Conservation (phyloP, 441 rosid species). For the Eutrema salsugineum region DNA sequence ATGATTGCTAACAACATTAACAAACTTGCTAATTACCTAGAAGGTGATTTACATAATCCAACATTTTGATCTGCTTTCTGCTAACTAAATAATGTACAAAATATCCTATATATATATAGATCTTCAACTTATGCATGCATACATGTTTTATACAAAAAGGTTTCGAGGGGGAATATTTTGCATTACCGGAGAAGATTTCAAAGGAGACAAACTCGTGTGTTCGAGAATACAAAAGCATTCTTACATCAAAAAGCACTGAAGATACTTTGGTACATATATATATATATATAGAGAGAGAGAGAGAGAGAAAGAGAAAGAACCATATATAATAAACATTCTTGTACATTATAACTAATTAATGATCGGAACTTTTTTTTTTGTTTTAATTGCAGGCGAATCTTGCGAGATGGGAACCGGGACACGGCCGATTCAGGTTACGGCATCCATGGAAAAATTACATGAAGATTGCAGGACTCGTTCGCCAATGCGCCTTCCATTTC, state of each 20-base stretch:
- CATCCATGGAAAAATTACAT: constrained; percentile 83
- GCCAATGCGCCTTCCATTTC: constrained; percentile 73
- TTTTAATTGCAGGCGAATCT: constrained; percentile 69
- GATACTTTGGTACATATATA: constrained; percentile 58
- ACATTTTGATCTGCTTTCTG: background rate
- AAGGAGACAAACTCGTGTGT: constrained; percentile 41
- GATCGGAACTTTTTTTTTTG: background rate
- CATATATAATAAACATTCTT: background rate
- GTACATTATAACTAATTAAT: background rate
- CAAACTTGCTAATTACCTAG: constrained; percentile 60
- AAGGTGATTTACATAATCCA: constrained; percentile 40
- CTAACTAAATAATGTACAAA: background rate
- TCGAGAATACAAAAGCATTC: constrained; percentile 54
- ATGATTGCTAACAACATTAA: constrained; percentile 51
- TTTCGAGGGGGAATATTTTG: constrained; percentile 61
- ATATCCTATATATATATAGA: background rate
- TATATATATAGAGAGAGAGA: no score
- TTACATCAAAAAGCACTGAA: constrained; percentile 62
- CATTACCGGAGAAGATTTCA: constrained; percentile 27
- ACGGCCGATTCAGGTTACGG: constrained; percentile 55
- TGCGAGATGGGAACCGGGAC: constrained; percentile 89
- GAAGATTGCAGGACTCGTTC: constrained; percentile 61
- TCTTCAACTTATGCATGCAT: background rate
- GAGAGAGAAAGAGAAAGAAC: no score
- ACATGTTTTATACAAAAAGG: constrained; percentile 37